These are phyloP conservation scores for Arthrobotrys pseudoclavata DNA, from an alignment of 2,329 filamentous ascomycete species.

Conservation along the genomic window DNA sequence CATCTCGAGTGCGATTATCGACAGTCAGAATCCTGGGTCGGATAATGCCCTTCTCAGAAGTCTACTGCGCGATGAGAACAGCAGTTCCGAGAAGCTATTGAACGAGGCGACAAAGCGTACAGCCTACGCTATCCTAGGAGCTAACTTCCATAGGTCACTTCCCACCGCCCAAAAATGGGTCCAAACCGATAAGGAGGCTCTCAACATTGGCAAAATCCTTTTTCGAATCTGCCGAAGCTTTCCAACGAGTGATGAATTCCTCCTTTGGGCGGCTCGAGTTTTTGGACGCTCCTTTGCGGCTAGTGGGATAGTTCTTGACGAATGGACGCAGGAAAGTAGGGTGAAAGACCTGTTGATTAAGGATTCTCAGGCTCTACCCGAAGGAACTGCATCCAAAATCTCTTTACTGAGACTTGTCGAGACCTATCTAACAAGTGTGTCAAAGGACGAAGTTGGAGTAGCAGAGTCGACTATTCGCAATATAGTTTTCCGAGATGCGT, in stretches of 20 bases:
- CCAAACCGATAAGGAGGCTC: constrained; percentile 73
- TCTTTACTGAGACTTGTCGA: constrained; percentile 52
- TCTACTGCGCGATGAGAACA: constrained; percentile 82
- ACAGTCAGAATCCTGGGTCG: constrained; percentile 44
- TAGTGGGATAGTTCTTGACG: constrained; percentile 76
- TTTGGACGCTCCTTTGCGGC: constrained; percentile 86
- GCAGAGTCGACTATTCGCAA: constrained; percentile 74
- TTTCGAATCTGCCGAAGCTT: constrained; percentile 81
- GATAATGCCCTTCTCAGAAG: constrained; percentile 72
- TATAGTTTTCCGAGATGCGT: constrained; percentile 71
- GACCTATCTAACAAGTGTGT: constrained; percentile 45
- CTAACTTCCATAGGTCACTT: constrained; percentile 76
- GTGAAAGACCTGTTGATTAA: constrained; percentile 54
- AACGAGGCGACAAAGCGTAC: constrained; percentile 78
- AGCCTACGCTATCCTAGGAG: constrained; percentile 80
- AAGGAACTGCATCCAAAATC: constrained; percentile 55
- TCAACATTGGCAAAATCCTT: constrained; percentile 75
- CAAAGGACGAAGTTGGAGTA: constrained; percentile 68
- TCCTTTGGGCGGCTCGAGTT: constrained; percentile 86
- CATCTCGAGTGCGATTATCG: constrained; percentile 67
- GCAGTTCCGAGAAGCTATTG: constrained; percentile 74
- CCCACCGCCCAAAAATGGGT: constrained; percentile 47
- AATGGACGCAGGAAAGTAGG: constrained; percentile 68
- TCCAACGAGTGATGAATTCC: constrained; percentile 76
- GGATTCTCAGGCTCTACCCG: constrained; percentile 44